A percentile compares a stretch with the other conserved stretches of the same genome.
Conservation (phyloP, 108 stramenopile genomes). For the Nannochloropsis salina region DNA sequence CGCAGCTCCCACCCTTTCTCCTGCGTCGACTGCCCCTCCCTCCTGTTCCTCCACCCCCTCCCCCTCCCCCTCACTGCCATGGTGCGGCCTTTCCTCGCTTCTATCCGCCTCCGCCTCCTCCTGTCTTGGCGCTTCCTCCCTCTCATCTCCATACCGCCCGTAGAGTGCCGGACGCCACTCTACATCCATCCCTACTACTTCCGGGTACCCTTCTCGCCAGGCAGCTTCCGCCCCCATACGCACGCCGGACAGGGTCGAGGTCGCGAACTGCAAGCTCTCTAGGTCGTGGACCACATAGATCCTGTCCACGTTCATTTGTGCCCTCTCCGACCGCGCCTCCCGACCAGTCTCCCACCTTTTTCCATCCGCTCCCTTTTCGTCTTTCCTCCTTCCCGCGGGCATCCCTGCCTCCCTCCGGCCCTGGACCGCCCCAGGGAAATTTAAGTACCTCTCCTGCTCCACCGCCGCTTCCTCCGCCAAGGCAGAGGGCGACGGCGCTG, state of each 20-base stretch:
- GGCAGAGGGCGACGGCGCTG: too few species aligned
- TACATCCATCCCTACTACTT: slow-evolving; percentile 15
- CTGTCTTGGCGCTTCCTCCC: not conserved
- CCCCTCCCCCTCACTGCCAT: not conserved
- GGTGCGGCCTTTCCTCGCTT: not conserved
- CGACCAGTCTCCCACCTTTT: too few species aligned
- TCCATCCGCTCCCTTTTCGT: not conserved
- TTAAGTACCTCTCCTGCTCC: not conserved
- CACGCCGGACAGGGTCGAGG: not conserved
- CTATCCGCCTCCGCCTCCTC: not conserved
- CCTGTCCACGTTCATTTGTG: not conserved
- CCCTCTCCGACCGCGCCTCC: too few species aligned
- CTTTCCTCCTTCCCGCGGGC: not conserved
- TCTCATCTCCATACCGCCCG: not conserved
- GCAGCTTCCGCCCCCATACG: not conserved
- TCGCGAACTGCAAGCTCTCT: not conserved
- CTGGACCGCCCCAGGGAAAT: not conserved
- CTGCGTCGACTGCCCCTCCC: not conserved
- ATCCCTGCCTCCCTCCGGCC: not conserved
- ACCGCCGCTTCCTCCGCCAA: not conserved
- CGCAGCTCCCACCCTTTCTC: not conserved
- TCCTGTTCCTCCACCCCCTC: not conserved
- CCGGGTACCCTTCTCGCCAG: not conserved
- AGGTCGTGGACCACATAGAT: not conserved
- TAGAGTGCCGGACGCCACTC: slow-evolving; percentile 14